A percentile compares a stretch with the other conserved stretches of the same genome.
Evolutionary conservation across 495 filamentous ascomycete species (phyloP).

Genomic region (Penicillium turbatum): DNA sequence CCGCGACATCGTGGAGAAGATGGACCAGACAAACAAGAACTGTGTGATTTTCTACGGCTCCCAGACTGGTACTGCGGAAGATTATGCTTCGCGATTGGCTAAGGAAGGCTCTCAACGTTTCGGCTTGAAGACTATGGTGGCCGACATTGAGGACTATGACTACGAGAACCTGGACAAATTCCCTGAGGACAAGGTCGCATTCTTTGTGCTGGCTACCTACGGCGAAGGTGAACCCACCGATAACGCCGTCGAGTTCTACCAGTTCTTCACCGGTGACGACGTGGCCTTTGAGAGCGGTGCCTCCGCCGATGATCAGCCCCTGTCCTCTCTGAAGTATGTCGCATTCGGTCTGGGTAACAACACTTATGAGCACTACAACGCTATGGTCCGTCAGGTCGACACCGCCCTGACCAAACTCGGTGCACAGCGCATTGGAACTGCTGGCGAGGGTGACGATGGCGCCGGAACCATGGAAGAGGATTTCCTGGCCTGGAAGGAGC

Average conservation of each 20-base stretch:
- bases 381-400: conserved; percentile 91
- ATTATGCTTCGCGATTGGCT: conserved; percentile 94
- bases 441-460: conserved; percentile 95
- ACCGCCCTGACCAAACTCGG: conserved; percentile 74
- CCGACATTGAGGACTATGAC: conserved; percentile 97
- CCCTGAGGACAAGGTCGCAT: conserved; percentile 81
- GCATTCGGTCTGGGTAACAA: conserved; percentile 96
- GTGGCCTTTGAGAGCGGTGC: conserved; percentile 71
- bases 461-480: conserved; percentile 99
- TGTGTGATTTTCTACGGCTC: conserved; percentile 98
- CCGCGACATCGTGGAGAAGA: conserved; percentile 87
- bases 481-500: conserved; percentile 98
- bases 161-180: conserved; percentile 90
- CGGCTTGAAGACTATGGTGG: conserved; percentile 96
- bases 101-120: conserved; percentile 97
- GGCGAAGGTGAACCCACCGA: conserved; percentile 98
- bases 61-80: conserved; percentile 97
- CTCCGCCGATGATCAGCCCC: conserved; percentile 60
- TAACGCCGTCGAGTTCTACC: conserved; percentile 98
- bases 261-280: conserved; percentile 83
- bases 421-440: conserved; percentile 75
- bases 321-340: conserved; percentile 85
- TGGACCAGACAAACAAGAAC: conserved; percentile 94
- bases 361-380: conserved; percentile 99
- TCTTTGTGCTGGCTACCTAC: conserved; percentile 97